Conservation (phyloP, 2,329 filamentous ascomycete genomes). For the Apiospora kogelbergensis region DNA sequence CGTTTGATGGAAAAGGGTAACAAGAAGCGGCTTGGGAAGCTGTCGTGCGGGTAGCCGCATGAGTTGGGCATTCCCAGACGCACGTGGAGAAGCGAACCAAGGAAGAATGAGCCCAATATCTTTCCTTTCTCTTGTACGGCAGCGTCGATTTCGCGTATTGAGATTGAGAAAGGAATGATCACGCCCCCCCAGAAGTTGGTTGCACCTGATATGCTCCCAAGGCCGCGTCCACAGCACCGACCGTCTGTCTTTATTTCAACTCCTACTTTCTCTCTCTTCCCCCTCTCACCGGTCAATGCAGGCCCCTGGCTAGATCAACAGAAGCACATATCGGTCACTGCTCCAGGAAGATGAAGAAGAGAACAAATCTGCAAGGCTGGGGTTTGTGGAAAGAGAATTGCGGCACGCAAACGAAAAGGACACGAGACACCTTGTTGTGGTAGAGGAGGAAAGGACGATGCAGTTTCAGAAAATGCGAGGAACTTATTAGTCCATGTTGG, state of each 20-base stretch:
- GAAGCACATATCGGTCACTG: not conserved
- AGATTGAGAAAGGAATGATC: not conserved
- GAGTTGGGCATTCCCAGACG: not conserved
- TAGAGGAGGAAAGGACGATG: not conserved
- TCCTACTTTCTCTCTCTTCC: not conserved
- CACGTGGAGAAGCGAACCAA: constrained; percentile 5
- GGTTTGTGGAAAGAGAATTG: not conserved
- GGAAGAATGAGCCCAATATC: not conserved
- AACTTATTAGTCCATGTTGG: not conserved
- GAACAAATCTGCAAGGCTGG: not conserved
- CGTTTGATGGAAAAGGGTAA: not conserved
- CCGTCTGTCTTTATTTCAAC: not conserved
- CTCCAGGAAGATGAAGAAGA: not conserved
- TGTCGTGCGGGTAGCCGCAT: not conserved
- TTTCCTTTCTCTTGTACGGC: not conserved
- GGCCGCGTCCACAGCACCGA: not conserved
- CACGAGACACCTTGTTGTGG: not conserved
- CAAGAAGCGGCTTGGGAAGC: not conserved
- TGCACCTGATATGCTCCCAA: not conserved
- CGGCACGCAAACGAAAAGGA: not conserved
- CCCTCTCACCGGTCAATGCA: constrained; percentile 2
- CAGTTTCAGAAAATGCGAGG: constrained; percentile 5
- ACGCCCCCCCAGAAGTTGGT: not conserved
- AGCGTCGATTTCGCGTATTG: not conserved
- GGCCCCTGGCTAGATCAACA: not conserved